Conservation (phyloP, 2,329 filamentous ascomycete species). For the Beauveria pseudobassiana region DNA sequence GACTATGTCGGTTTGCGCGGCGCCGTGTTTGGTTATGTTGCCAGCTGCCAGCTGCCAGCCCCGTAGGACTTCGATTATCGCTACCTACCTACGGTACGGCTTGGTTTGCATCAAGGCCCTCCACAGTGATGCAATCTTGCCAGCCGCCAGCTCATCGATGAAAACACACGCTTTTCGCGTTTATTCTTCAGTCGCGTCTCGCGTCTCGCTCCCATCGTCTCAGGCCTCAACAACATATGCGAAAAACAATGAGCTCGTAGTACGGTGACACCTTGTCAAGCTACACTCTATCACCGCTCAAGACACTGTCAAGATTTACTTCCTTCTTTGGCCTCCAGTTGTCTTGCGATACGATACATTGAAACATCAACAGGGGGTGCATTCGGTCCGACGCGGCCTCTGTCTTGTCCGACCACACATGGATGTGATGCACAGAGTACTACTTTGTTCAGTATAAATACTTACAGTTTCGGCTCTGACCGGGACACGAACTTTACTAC, state of each 20-base stretch:
- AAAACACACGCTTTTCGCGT: neutral
- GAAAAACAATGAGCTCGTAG: neutral
- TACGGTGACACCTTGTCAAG: neutral
- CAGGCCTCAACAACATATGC: neutral
- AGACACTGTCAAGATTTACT: neutral
- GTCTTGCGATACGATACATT: neutral
- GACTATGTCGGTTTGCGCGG: neutral
- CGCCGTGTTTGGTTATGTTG: neutral
- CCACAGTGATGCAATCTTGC: neutral
- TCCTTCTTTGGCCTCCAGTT: neutral
- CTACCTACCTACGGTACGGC: neutral
- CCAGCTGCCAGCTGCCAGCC: slow-evolving; percentile 8
- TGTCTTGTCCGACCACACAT: neutral
- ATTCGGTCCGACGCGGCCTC: neutral
- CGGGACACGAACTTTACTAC: slow-evolving; percentile 2
- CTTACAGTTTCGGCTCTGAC: neutral
- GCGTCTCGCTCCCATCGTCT: neutral
- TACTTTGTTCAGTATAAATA: neutral
- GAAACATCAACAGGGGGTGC: neutral
- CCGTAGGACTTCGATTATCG: neutral
- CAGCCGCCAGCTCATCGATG: neutral
- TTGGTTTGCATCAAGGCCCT: neutral
- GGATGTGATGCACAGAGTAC: neutral
- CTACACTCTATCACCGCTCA: neutral
- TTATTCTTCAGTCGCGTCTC: slow-evolving; percentile 8